These are phyloP conservation scores for Coelastrella sp. DNA, from an alignment of 139 green algal genomes.

Conservation along the genomic window DNA sequence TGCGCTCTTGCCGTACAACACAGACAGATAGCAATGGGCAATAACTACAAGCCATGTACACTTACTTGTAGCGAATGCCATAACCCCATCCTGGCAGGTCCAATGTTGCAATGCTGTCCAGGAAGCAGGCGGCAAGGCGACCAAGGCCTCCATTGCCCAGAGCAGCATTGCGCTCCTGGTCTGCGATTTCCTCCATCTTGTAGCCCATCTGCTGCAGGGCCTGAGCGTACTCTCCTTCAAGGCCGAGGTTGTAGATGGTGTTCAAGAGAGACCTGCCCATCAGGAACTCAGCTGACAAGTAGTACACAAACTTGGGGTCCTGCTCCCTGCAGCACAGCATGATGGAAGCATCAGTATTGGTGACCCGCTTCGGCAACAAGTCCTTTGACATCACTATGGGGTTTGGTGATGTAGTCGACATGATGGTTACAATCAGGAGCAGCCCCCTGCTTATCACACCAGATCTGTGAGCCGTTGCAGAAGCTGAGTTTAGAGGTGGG, in stretches of 20 bases:
- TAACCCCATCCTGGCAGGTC: conserved; percentile 98
- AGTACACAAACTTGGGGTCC: conserved; percentile 96
- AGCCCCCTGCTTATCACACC: too few species aligned
- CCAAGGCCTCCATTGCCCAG: conserved; percentile 99
- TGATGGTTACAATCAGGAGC: too few species aligned
- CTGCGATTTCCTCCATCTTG: conserved; percentile 75
- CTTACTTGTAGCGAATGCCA: conserved; percentile 93
- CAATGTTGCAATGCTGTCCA: conserved; percentile 97
- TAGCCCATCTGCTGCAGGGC: conserved; percentile 62
- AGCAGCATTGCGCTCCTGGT: conserved; percentile 80
- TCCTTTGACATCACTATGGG: too few species aligned
- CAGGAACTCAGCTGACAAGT: conserved; percentile 96
- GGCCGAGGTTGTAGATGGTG: conserved; percentile 92
- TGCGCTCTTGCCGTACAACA: too few species aligned
- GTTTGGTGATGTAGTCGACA: too few species aligned
- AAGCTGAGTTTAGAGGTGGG: too few species aligned
- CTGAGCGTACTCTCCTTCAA: conserved; percentile 59
- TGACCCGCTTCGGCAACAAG: too few species aligned
- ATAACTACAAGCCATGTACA: too few species aligned
- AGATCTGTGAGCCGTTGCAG: too few species aligned
- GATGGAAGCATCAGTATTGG: too few species aligned
- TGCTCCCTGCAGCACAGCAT: conserved; percentile 64
- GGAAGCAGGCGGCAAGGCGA: conserved; percentile 97
- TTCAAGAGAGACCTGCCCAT: conserved; percentile 97
- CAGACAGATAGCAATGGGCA: background rate